Base-by-base conservation (phyloP, 2,329 filamentous ascomycete genomes). In the Monilinia aucupariae region DNA sequence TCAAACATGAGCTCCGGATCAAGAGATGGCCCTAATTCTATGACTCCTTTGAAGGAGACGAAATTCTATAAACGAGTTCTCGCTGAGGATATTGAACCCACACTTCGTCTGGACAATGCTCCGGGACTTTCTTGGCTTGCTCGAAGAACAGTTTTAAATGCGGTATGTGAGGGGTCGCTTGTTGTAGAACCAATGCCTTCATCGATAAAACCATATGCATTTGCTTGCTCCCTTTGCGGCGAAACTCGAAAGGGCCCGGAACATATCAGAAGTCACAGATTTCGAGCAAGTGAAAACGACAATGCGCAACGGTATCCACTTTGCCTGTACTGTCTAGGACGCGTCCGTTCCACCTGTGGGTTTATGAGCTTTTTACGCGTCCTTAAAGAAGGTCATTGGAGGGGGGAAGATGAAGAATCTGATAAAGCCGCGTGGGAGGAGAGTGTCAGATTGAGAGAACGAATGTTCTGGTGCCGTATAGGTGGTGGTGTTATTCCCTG, bases 391-490 rank as follows among this genome's bases (percentile, higher is more conserved):
- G 94, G 94, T 2, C 89, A 96, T 71, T 94, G 94, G 86, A 86
- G 90, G 58, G 87, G 89, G 15, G 90, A 92, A 53, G 90, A 89
- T 63, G 85, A 89, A 47, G 91, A 94, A 56, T 90, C 92, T 41
- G 91, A 96, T 76, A 91, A 89, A 72, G 85, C 86, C 34, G 91
- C 92, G 0, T 99, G 94, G 94, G 93, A 97, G 73, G 94, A 99
- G 78, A 91, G 91, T 63, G 89, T 97, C 13, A 85, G 89, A 37
- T 77, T 97, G 54, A 83, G 94, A 58, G 94, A 99, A 75, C 87
- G 93, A 69, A 96, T 99, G 89, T 99, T 99, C 74, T 99, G 94
- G 94, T 86, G 90, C 58, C 85, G 94, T 62, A 85, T 99, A 59
- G 93, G 93, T 32, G 94, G 92, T 34, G 94, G 94, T 17, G 91